Percentiles rank a stretch among this genome's conserved stretches.
phyloP scores from a whole-genome alignment of 1,139 yeast genomes.

The Hyphopichia buzzinii region DNA sequence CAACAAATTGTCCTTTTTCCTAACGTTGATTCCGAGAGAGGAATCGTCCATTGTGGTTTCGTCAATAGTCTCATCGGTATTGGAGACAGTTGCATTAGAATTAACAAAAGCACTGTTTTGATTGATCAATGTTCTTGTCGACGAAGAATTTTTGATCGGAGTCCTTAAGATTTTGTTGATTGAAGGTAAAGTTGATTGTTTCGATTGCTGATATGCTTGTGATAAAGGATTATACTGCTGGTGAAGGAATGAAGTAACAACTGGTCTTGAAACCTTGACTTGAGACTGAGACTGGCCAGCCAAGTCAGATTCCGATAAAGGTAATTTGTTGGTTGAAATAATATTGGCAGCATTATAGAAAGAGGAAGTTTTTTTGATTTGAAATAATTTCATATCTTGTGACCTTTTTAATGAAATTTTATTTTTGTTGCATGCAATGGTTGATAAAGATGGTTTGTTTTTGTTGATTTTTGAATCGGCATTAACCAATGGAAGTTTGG shows the following conservation, averaged over 20 bases:
- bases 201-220: slow-evolving; percentile 2
- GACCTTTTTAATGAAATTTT: slow-evolving; percentile 1
- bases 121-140: slow-evolving; percentile 19
- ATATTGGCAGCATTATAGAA: slow-evolving; percentile 18
- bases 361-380: slow-evolving; percentile 31
- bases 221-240: neutral
- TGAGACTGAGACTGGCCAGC: slow-evolving; percentile 4
- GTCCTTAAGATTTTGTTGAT: slow-evolving; percentile 47
- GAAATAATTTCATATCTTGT: slow-evolving; percentile 29
- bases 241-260: slow-evolving; percentile 2
- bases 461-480: slow-evolving; percentile 12
- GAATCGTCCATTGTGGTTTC: slow-evolving; percentile 13
- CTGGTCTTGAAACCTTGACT: slow-evolving; percentile 5
- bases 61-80: slow-evolving; percentile 38
- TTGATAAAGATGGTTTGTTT: slow-evolving; percentile 17
- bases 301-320: slow-evolving; percentile 10
- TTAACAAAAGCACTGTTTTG: slow-evolving; percentile 6
- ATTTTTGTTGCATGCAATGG: slow-evolving; percentile 14
- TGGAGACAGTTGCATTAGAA: slow-evolving; percentile 7
- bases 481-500: slow-evolving; percentile 5
- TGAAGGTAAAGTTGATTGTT: slow-evolving; percentile 27
- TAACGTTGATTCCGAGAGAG: neutral
- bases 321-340: slow-evolving; percentile 10
- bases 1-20: slow-evolving; percentile 12
- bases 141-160: slow-evolving; percentile 37